A percentile compares a stretch with the other conserved stretches of the same genome.
These are phyloP conservation scores for Alternaria solani DNA, from an alignment of 2,329 filamentous ascomycete species.

Conservation along the genomic window DNA sequence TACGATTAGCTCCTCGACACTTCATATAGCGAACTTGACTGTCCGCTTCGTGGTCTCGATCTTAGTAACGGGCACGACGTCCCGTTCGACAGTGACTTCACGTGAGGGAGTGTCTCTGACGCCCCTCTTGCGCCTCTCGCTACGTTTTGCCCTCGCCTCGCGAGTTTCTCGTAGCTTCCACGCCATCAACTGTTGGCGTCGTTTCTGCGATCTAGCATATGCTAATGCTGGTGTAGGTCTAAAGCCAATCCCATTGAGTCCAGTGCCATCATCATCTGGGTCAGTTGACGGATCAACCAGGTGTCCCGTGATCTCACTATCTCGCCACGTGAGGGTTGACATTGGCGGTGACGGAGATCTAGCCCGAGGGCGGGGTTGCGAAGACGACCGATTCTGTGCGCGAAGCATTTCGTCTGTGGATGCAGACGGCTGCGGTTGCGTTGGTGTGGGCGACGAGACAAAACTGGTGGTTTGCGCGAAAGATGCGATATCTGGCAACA, in stretches of 20 bases:
- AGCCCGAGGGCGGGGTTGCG: conserved; percentile 30
- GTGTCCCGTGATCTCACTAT: conserved; percentile 69
- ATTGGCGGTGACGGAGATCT: conserved; percentile 44
- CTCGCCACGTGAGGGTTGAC: conserved; percentile 62
- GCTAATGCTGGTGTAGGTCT: conserved; percentile 67
- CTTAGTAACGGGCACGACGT: conserved; percentile 24
- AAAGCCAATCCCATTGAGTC: conserved; percentile 71
- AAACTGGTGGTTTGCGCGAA: conserved; percentile 43
- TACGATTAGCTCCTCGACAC: conserved; percentile 23
- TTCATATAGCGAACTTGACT: conserved; percentile 47
- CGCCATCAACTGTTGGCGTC: conserved; percentile 66
- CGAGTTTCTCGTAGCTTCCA: conserved; percentile 67
- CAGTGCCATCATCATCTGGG: conserved; percentile 68
- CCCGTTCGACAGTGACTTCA: conserved; percentile 41
- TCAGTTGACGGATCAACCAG: conserved; percentile 58
- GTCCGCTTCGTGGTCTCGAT: conserved; percentile 29
- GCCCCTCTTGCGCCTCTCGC: conserved; percentile 58
- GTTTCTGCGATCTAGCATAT: conserved; percentile 63
- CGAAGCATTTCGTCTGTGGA: conserved; percentile 9
- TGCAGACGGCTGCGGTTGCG: conserved; percentile 12
- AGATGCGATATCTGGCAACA: conserved; percentile 40
- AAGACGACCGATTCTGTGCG: conserved; percentile 16
- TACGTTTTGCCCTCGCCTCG: conserved; percentile 66
- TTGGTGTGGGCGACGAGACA: conserved; percentile 24
- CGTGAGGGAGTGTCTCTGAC: conserved; percentile 37